Evolutionary conservation across 2,329 filamentous ascomycete species (phyloP).

Genomic region (Xylaria sp.): DNA sequence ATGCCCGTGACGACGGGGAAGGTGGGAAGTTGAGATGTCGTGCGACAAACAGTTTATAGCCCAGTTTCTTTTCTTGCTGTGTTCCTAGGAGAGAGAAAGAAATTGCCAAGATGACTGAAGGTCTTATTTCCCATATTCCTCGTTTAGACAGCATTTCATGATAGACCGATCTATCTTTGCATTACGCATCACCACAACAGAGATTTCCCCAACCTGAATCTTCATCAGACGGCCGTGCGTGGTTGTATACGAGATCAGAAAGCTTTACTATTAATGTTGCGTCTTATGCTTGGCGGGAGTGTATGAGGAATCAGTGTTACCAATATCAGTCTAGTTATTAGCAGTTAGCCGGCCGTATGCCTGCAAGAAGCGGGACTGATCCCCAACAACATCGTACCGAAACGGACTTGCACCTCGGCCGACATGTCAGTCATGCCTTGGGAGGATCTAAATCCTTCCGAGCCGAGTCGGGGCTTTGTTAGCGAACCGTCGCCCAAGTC

Average conservation of each 20-base stretch:
- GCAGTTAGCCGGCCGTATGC: neutral
- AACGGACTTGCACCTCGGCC: neutral
- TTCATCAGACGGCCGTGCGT: neutral
- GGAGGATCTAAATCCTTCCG: neutral
- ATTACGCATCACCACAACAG: neutral
- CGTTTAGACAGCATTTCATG: neutral
- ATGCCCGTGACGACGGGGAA: conserved; percentile 1
- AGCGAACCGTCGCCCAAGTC: too few relatives aligned
- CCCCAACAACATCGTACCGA: neutral
- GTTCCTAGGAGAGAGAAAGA: neutral
- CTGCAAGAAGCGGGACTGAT: neutral
- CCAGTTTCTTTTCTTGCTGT: neutral
- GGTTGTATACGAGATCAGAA: neutral
- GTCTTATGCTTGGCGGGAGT: neutral
- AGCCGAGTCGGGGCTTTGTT: too few relatives aligned
- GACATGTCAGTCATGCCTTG: neutral
- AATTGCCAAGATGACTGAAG: neutral
- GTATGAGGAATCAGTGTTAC: conserved; percentile 5
- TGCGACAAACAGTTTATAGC: too few relatives aligned
- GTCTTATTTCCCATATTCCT: neutral
- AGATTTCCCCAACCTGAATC: neutral
- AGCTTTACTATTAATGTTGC: neutral
- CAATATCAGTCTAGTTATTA: neutral
- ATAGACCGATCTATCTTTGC: neutral
- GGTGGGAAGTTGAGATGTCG: neutral